Base-by-base conservation (phyloP, 2,329 filamentous ascomycete species). In the Trichoderma sp. region DNA sequence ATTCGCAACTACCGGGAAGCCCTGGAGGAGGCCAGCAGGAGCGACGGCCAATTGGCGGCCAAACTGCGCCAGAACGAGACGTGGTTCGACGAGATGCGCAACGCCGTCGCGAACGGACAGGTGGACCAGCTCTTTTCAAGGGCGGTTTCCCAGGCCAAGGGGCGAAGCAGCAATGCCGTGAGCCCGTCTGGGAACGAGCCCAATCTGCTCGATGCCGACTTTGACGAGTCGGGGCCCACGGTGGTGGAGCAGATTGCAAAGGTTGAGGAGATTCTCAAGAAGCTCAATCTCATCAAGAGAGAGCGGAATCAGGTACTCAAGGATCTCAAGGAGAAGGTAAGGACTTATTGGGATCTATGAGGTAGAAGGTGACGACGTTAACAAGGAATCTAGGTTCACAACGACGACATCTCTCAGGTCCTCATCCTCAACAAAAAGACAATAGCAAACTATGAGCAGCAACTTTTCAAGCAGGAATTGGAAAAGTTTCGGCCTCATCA, bases 381-480 rank as follows among this genome's bases (percentile, higher is more conserved):
- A 78, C 65, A 21, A 67, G 67, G 55, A 19, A 10, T 26, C 21
- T 9, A 97, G 94, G 90, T 94, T 61, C 94, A 96, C 78, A 92
- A 90, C 69, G 96, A 99, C 73, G 96, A 99, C 73, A 99, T 99
- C 68, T 97, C 93, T 5, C 95, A 97, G 73, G 93, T 98, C 14
- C 83, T 99, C 67, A 99, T 99, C 64, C 81, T 99, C 66, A 99
- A 99, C 82, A 98, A 98, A 76, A 99, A 98, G 78, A 90, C 92
- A 1, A 94, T 98, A 72, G 85, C 92, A 21, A 96, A 92, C 73
- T 94, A 95, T 72, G 95, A 99, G 76, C 89, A 84, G 14, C 92
- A 97, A 72, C 84, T 99, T 3, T 99, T 99, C 79, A 91, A 97
- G 75, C 88, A 92, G 17, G 95, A 99, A 77, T 83, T 99, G n/a